Base-by-base conservation (phyloP, 1,139 yeast species). In the Magnusiomyces fungicola region DNA sequence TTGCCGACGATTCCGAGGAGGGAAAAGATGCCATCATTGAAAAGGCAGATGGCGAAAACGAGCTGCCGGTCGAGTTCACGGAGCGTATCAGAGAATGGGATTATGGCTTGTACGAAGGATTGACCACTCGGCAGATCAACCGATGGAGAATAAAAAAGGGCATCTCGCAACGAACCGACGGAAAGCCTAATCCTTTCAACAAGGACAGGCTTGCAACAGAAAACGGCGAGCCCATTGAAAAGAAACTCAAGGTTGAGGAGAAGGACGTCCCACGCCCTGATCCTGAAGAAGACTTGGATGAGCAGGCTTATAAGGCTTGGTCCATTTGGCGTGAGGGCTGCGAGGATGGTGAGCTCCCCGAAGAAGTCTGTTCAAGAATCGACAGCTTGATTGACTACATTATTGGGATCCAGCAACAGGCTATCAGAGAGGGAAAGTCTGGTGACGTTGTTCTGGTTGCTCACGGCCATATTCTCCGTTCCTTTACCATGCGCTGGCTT, bases 91-190 rank as follows among this genome's bases (percentile, higher is more conserved):
- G 94, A 56, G 97, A 90, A 69, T 90, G 97, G 97, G 94, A 87
- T 58, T 90, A 90, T 62, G 97, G 97, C 58, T 94, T 86, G 60
- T 90, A 90, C 65, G 97, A 90, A 70, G 97, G 97, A 3, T 67
- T 82, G 59, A 66, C 74, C 50, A 84, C 95, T 1, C 67, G 70
- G 14, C 79, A 89, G 58, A 89, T 90, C 63, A 70, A 75, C 40
- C 74, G 71, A 65, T 78, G 56, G 77, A 97, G 60, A 69, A 70
- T 43, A 63, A 69, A 19, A 73, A 83, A 53, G 96, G 95, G 0
- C 16, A 10, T 19, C 25, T n/a, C n/a, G n/a, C n/a, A n/a, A n/a
- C n/a, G n/a, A n/a, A n/a, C n/a, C n/a, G 16, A 39, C 9, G 12
- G 7, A 18, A 39, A 39, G 23, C 7, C 19, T 4, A 5, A 16